Evolutionary conservation across 2,329 filamentous ascomycete species (phyloP), one percentile per base, ranked within the genome.

Genomic region (Diaporthe ampelina): DNA sequence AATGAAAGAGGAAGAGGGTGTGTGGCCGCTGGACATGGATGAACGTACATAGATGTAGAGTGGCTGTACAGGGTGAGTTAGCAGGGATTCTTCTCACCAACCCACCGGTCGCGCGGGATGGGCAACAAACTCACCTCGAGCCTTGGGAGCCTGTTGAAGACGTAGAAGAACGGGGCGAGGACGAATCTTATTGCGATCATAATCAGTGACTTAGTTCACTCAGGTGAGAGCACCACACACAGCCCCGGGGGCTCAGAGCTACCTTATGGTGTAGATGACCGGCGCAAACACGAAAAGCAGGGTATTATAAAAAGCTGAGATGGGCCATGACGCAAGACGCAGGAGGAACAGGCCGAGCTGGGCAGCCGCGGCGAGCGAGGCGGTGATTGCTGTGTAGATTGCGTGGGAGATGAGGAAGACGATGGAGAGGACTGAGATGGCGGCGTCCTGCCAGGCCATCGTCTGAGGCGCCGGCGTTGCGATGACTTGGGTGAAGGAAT

Each of bases 121-220:
- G 40, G 15, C 3, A 19, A 43, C 10, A 7, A n/a, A 57, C 73
- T 73, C 29, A 76, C 75, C 45, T 75, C 65, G 37, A 57, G 11
- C 63, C 58, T 61, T 29, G 63, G 56, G 32, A 70, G 71, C 13
- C 71, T 73, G 13, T 71, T 54, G 48, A 67, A 73, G 63, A 80
- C 78, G 71, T 82, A 81, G 26, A 86, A 74, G n/a, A 77, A 35
- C 5, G 72, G 75, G 2, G 76, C 43, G 40, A 76, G 40, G 0
- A 76, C 26, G 21, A 72, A 75, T 19, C 71, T 76, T 35, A 5
- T 26, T 26, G 10, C 13, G 5, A 11, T 19, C 3, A 5, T 9
- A 40, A 26, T 68, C 19, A 68, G 48, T 29, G n/a, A 19, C 52
- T 54, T 29, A n/a, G n/a, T 15, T 43, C n/a, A 13, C 32, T 40